These are phyloP conservation scores for Globisporangium nunn DNA, from an alignment of 352 stramenopile genomes.

Conservation along the genomic window DNA sequence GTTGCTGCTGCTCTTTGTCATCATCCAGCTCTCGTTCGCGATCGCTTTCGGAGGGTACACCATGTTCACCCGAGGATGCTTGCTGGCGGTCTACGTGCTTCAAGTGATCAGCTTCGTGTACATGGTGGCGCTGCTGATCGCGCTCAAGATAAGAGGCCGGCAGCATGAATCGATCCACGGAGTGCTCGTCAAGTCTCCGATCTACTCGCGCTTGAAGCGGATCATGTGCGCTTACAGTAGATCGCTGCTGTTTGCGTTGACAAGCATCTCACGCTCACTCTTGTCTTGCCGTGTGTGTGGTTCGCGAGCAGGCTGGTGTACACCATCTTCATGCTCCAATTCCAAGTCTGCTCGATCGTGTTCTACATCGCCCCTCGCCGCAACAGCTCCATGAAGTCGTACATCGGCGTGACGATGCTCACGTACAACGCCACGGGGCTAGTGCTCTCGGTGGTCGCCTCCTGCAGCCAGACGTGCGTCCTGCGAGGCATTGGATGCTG, in stretches of 20 bases:
- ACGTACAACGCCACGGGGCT: slow-evolving; percentile 34
- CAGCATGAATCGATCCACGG: slow-evolving; percentile 51
- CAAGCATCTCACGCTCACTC: not conserved
- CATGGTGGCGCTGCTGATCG: slow-evolving; percentile 30
- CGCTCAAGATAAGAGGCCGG: slow-evolving; percentile 36
- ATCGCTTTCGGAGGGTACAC: slow-evolving; percentile 26
- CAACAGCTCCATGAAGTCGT: slow-evolving; percentile 13
- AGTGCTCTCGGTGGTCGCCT: slow-evolving; percentile 26
- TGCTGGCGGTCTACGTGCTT: slow-evolving; percentile 34
- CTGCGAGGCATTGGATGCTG: slow-evolving; percentile 32
- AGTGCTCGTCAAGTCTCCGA: slow-evolving; percentile 38
- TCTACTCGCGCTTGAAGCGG: slow-evolving; percentile 47
- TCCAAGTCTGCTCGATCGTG: slow-evolving; percentile 37
- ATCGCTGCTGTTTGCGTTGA: not conserved
- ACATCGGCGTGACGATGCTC: slow-evolving; percentile 30
- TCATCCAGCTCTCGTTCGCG: slow-evolving; percentile 18
- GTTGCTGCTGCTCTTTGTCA: slow-evolving; percentile 21
- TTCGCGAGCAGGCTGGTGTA: slow-evolving; percentile 26
- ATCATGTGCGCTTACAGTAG: slow-evolving; percentile 24
- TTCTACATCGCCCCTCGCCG: slow-evolving; percentile 19
- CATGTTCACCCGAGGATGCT: slow-evolving; percentile 19
- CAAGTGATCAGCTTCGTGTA: slow-evolving; percentile 39
- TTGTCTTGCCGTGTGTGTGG: not conserved
- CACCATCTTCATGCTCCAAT: slow-evolving; percentile 45
- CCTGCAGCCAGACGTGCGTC: slow-evolving; percentile 42